phyloP scores from a whole-genome alignment of 1,284 basidiomycete genomes.

The Quambalaria eucalypti region DNA sequence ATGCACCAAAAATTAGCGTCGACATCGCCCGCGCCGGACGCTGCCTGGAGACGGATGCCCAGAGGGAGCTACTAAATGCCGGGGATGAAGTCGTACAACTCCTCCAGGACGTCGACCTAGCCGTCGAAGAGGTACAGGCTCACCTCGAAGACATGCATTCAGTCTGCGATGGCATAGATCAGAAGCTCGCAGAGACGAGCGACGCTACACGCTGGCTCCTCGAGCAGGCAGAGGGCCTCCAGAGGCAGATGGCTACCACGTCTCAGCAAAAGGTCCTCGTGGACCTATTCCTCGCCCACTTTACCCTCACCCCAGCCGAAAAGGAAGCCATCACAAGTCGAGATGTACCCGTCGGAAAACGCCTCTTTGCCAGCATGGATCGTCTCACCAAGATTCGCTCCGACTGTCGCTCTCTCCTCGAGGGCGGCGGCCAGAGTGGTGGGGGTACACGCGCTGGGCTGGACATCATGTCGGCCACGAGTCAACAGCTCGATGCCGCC shows the following conservation, averaged over 20 bases:
- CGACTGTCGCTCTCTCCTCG: slow-evolving; percentile 76
- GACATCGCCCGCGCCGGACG: slow-evolving; percentile 58
- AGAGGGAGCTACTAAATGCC: slow-evolving; percentile 66
- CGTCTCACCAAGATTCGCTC: slow-evolving; percentile 70
- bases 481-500: slow-evolving; percentile 72
- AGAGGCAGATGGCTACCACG: slow-evolving; percentile 48
- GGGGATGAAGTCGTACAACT: slow-evolving; percentile 71
- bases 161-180: slow-evolving; percentile 13
- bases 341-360: slow-evolving; percentile 63
- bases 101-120: slow-evolving; percentile 76
- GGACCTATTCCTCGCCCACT: slow-evolving; percentile 67
- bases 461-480: slow-evolving; percentile 74
- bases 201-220: slow-evolving; percentile 18
- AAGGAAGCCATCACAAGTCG: slow-evolving; percentile 65
- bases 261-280: slow-evolving; percentile 62
- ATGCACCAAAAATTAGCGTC: slow-evolving; percentile 4
- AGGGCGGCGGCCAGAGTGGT: slow-evolving; percentile 59
- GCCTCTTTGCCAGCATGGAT: slow-evolving; percentile 77
- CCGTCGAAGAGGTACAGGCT: slow-evolving; percentile 15
- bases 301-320: slow-evolving; percentile 71
- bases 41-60: slow-evolving; percentile 72
- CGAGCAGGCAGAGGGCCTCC: slow-evolving; percentile 12
- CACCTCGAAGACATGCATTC: slow-evolving; percentile 14
- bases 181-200: slow-evolving; percentile 3
- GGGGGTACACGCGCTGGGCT: slow-evolving; percentile 22